phyloP scores from a whole-genome alignment of 2,329 filamentous ascomycete species.

The Colletotrichum higginsianum region DNA sequence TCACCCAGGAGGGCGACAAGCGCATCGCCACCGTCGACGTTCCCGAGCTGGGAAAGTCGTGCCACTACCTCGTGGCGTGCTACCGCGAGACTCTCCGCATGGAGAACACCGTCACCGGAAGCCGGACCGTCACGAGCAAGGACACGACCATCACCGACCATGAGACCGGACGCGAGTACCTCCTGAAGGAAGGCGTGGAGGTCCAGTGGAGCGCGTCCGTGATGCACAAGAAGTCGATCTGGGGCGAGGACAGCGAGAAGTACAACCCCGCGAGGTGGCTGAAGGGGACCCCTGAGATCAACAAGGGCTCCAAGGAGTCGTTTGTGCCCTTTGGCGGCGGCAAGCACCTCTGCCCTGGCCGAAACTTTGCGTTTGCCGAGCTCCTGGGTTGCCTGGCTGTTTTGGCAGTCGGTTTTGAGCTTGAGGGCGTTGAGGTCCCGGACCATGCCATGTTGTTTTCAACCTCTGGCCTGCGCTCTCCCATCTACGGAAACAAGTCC shows the following conservation, averaged over 20 bases:
- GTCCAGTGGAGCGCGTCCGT: constrained; percentile 49
- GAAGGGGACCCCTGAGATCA: constrained; percentile 17
- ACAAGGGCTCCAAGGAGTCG: constrained; percentile 46
- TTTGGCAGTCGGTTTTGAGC: constrained; percentile 46
- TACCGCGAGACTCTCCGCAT: constrained; percentile 62
- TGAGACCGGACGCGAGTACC: constrained; percentile 45
- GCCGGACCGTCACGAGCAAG: constrained; percentile 54
- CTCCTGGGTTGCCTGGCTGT: constrained; percentile 46
- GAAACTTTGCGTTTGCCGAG: constrained; percentile 53
- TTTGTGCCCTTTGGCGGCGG: constrained; percentile 53
- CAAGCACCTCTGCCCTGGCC: constrained; percentile 51
- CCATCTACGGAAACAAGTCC: constrained; percentile 34
- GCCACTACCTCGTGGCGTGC: constrained; percentile 58
- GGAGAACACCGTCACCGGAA: constrained; percentile 54
- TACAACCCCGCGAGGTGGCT: constrained; percentile 50
- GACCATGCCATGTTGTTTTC: constrained; percentile 33
- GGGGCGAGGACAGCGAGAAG: constrained; percentile 46
- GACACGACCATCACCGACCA: constrained; percentile 54
- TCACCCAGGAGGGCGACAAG: constrained; percentile 24
- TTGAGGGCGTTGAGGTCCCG: constrained; percentile 45
- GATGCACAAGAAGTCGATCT: constrained; percentile 46
- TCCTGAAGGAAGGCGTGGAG: constrained; percentile 48
- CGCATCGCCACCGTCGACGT: constrained; percentile 51
- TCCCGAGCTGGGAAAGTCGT: constrained; percentile 53
- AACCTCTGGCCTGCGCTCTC: constrained; percentile 38